A percentile compares a stretch with the other conserved stretches of the same genome.
phyloP scores from a whole-genome alignment of 1,284 basidiomycete species.

The Vanrija sp. region DNA sequence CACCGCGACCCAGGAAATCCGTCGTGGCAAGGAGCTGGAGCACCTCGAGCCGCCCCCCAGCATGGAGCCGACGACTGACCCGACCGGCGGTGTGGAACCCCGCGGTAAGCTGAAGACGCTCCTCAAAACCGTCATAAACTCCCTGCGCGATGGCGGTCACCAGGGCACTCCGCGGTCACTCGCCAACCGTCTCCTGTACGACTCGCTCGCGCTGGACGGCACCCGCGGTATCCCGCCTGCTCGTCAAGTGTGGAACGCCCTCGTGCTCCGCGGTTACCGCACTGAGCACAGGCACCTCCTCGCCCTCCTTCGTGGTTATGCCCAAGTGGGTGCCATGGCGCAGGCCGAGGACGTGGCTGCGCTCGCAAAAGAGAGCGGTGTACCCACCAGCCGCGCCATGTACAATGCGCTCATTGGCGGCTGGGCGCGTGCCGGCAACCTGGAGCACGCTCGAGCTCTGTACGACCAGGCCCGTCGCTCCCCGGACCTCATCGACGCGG shows the following conservation, averaged over 20 bases:
- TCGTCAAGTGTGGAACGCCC: slow-evolving; percentile 29
- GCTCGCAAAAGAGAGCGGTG: slow-evolving; percentile 21
- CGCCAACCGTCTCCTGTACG: slow-evolving; percentile 30
- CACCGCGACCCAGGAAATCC: slow-evolving; percentile 3
- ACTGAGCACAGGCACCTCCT: slow-evolving; percentile 31
- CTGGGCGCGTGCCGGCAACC: slow-evolving; percentile 4
- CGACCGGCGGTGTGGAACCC: not conserved
- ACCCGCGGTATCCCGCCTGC: slow-evolving; percentile 18
- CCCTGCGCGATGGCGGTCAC: not conserved
- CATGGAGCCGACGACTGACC: not conserved
- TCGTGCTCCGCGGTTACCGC: slow-evolving; percentile 34
- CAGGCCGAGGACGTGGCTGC: slow-evolving; percentile 30
- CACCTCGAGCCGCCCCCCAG: not conserved
- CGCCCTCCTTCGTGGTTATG: slow-evolving; percentile 37
- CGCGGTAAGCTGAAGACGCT: slow-evolving; percentile 5
- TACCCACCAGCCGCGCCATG: slow-evolving; percentile 23
- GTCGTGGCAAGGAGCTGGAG: not conserved
- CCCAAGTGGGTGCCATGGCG: slow-evolving; percentile 29
- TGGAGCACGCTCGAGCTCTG: not conserved
- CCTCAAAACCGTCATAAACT: slow-evolving; percentile 2
- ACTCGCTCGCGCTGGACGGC: slow-evolving; percentile 23
- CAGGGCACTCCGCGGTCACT: slow-evolving; percentile 12
- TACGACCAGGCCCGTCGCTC: slow-evolving; percentile 4
- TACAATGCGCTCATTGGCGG: slow-evolving; percentile 22
- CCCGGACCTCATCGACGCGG: not conserved